Evolutionary conservation across 163 green algal genomes (phyloP).

Genomic region (Scenedesmus sp.): DNA sequence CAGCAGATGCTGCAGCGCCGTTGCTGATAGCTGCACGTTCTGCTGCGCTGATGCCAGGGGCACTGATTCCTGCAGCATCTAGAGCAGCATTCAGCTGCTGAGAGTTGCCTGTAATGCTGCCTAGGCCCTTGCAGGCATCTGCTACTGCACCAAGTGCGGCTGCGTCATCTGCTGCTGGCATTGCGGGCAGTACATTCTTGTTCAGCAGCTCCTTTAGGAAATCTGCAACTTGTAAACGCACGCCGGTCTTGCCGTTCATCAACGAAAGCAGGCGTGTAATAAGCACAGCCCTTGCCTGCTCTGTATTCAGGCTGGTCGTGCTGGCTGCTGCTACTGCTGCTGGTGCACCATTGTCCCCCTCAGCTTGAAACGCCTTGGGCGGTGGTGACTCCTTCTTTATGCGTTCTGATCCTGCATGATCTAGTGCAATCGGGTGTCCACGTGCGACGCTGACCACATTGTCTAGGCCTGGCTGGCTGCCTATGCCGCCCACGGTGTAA

Average conservation of each 20-base stretch:
- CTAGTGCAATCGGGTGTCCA: slow-evolving; percentile 64
- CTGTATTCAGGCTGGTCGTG: slow-evolving; percentile 42
- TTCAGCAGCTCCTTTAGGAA: slow-evolving; percentile 63
- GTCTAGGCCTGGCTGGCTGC: slow-evolving; percentile 66
- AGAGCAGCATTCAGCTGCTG: slow-evolving; percentile 23
- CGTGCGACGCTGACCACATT: slow-evolving; percentile 70
- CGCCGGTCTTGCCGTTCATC: slow-evolving; percentile 73
- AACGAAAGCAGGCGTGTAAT: slow-evolving; percentile 73
- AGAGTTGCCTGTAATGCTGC: not conserved
- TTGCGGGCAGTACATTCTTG: slow-evolving; percentile 35
- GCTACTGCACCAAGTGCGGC: slow-evolving; percentile 64
- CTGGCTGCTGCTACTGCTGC: slow-evolving; percentile 16
- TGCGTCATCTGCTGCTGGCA: slow-evolving; percentile 62
- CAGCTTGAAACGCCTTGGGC: slow-evolving; percentile 75
- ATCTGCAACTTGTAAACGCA: slow-evolving; percentile 71
- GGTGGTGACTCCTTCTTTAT: slow-evolving; percentile 84
- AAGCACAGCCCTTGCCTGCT: slow-evolving; percentile 71
- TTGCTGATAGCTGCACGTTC: slow-evolving; percentile 71
- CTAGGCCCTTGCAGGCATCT: slow-evolving; percentile 63
- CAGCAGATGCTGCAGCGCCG: slow-evolving; percentile 68
- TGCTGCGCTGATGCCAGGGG: slow-evolving; percentile 67
- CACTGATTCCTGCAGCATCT: slow-evolving; percentile 39
- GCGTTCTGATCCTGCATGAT: slow-evolving; percentile 69
- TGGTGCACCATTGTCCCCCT: slow-evolving; percentile 36
- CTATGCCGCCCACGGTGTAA: slow-evolving; percentile 69